Conservation (phyloP, 345 rosid genomes). For the Dipteronia dyeriana region DNA sequence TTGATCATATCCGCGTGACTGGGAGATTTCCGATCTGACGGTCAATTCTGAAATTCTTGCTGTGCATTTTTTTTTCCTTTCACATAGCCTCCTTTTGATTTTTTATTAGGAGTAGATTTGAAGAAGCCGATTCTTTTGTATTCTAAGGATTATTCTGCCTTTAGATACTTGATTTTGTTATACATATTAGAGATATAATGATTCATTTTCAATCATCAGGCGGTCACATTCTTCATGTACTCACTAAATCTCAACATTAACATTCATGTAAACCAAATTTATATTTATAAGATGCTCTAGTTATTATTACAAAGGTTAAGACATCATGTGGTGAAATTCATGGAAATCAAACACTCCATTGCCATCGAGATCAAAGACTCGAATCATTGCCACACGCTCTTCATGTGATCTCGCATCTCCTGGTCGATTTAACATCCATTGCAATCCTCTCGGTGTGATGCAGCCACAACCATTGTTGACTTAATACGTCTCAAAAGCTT, state of each 20-base stretch:
- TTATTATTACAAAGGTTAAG: neutral
- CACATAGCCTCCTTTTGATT: neutral
- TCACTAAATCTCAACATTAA: neutral
- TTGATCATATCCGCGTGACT: constrained; percentile 75
- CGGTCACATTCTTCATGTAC: neutral
- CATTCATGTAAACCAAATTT: neutral
- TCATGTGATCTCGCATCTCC: constrained; percentile 31
- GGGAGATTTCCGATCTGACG: constrained; percentile 75
- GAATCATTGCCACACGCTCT: constrained; percentile 36
- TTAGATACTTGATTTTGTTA: neutral
- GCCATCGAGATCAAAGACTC: constrained; percentile 36
- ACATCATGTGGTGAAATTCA: constrained; percentile 44
- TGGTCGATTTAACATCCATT: constrained; percentile 23
- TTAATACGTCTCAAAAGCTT: constrained; percentile 39
- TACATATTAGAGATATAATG: neutral
- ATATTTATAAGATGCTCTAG: neutral
- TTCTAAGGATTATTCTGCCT: constrained; percentile 15
- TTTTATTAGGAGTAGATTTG: neutral
- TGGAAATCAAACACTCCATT: constrained; percentile 41
- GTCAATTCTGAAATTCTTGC: constrained; percentile 3
- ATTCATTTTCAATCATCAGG: neutral
- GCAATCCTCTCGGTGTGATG: constrained; percentile 34
- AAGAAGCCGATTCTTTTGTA: constrained; percentile 15
- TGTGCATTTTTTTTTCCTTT: constrained; percentile 6
- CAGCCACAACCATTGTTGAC: constrained; percentile 26